Percentiles rank a stretch among this genome's conserved stretches.
Evolutionary conservation across 331 rosid genomes (phyloP).

Genomic region (Cydonia oblonga): DNA sequence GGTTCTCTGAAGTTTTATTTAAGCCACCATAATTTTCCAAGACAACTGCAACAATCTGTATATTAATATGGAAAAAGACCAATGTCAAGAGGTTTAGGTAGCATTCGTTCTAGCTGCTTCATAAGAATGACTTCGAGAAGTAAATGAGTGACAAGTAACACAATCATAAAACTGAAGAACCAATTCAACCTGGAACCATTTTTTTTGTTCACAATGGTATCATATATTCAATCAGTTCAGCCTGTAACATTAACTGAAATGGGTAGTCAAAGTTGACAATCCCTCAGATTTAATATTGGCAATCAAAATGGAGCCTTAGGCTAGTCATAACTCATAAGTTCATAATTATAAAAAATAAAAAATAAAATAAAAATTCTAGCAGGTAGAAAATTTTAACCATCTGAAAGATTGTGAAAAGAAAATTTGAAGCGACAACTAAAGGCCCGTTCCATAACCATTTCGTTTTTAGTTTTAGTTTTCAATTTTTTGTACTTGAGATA

Average conservation of each 20-base stretch:
- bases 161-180: not conserved
- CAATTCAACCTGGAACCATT: not conserved
- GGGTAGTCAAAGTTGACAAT: not conserved
- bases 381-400: not conserved
- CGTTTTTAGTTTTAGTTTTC: too few species aligned
- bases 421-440: not conserved
- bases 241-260: not conserved
- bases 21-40: conserved; percentile 66
- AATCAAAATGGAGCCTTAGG: not conserved
- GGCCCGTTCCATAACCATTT: not conserved
- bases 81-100: conserved; percentile 7
- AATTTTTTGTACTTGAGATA: not conserved
- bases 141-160: not conserved
- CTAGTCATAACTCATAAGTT: not conserved
- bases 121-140: not conserved
- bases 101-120: not conserved
- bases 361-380: not conserved
- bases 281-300: not conserved
- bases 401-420: not conserved
- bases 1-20: conserved; percentile 14
- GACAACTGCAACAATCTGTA: conserved; percentile 77
- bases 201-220: not conserved
- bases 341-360: too few species aligned
- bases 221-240: not conserved
- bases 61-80: conserved; percentile 4